Evolutionary conservation across 495 filamentous ascomycete species (phyloP).

Genomic region (Stereocaulon alpinum): DNA sequence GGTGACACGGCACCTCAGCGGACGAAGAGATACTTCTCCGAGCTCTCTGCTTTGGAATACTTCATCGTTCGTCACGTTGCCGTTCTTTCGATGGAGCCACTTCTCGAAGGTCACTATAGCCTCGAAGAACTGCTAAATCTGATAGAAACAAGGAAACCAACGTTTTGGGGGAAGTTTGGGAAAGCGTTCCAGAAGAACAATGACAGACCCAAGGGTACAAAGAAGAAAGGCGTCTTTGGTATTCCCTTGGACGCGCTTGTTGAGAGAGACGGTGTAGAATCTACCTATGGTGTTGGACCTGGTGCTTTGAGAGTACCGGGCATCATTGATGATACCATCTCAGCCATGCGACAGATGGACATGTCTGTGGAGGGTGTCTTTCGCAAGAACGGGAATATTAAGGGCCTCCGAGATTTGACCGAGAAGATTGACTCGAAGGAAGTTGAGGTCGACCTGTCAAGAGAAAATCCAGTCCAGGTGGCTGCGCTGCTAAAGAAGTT

Average conservation of each 20-base stretch:
- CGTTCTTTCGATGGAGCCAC: slow-evolving; percentile 87
- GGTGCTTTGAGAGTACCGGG: slow-evolving; percentile 79
- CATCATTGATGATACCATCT: slow-evolving; percentile 82
- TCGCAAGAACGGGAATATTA: slow-evolving; percentile 97
- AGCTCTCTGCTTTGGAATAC: slow-evolving; percentile 89
- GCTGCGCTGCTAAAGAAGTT: slow-evolving; percentile 94
- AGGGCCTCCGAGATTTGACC: slow-evolving; percentile 70
- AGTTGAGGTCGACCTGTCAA: slow-evolving; percentile 68
- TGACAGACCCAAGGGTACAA: slow-evolving; percentile 63
- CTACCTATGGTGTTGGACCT: slow-evolving; percentile 88
- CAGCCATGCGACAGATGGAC: slow-evolving; percentile 95
- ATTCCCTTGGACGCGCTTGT: slow-evolving; percentile 73
- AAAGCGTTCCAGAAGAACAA: slow-evolving; percentile 74
- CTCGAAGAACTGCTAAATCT: slow-evolving; percentile 90
- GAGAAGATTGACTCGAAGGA: slow-evolving; percentile 78
- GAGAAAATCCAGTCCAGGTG: slow-evolving; percentile 83
- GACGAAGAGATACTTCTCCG: slow-evolving; percentile 83
- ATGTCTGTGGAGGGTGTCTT: slow-evolving; percentile 98
- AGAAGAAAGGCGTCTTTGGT: slow-evolving; percentile 92
- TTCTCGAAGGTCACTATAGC: slow-evolving; percentile 81
- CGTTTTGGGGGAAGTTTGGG: slow-evolving; percentile 95
- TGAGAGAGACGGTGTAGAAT: slow-evolving; percentile 90
- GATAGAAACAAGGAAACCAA: slow-evolving; percentile 87
- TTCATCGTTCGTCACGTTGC: slow-evolving; percentile 95
- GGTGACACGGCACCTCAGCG: slow-evolving; percentile 42